Evolutionary conservation across 2,329 filamentous ascomycete genomes (phyloP), one percentile per base, ranked within the genome.

Genomic region (Venturia asperata): DNA sequence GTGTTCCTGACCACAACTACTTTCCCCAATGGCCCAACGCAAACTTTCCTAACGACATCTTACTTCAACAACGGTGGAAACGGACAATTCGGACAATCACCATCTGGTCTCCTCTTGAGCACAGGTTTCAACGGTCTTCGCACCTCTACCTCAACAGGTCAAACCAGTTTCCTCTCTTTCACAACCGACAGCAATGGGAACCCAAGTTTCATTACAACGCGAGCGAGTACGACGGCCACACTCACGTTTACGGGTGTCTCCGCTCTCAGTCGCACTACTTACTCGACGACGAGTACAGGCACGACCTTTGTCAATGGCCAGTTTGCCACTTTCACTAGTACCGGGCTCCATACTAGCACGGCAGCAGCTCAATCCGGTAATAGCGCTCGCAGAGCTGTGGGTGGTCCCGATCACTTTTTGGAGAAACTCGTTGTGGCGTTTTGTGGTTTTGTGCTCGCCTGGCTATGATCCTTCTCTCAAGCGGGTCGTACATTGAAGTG

Each of bases 11-110:
- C 62, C 19, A 52, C 62, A 9, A 63, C 62, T 10, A 63, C 62
- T n/a, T 37, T 52, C 43, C 43, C 62, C 62, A 55, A 47, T 43
- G 62, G 62, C 11, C 62, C 62, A 52, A 63, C 62, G 19, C 62
- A 49, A 34, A 63, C 47, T 27, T 63, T 49, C 62, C 13, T 55
- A 37, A 55, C 62, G 34, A 63, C 62, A 15, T 39, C 42, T 4
- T 43, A 42, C n/a, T 61, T 42, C 58, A 42, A 42, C 19, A 19
- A 55, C 2, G 24, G 24, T 37, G 52, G 30, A 34, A 34, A 7
- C 15, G 30, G 30, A 34, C n/a, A 56, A 9, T 19, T 13, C 17
- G 30, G 15, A 39, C 21, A 34, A 34, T 34, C 30, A 34, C 15
- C 60, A 17, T 42, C 39, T 13, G 60, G 60, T 27, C 60, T 61